A percentile compares a stretch with the other conserved stretches of the same genome.
Conservation (phyloP, 345 rosid genomes). For the Sonneratia alba region DNA sequence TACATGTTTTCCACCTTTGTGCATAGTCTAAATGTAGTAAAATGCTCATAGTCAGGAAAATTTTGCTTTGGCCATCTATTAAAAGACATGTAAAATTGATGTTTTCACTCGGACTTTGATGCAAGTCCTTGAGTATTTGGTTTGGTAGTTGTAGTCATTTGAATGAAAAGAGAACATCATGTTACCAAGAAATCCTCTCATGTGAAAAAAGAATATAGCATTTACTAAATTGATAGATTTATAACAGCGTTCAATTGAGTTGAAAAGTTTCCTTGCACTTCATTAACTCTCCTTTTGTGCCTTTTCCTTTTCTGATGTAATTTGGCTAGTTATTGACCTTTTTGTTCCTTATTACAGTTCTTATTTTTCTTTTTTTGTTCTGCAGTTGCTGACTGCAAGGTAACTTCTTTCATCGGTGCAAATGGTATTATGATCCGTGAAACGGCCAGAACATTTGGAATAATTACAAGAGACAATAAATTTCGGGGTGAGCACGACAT, state of each 20-base stretch:
- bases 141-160: neutral
- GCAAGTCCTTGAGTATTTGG: neutral
- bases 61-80: neutral
- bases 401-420: slow-evolving; percentile 49
- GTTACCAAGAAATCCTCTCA: neutral
- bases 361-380: slow-evolving; percentile 8
- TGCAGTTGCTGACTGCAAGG: slow-evolving; percentile 69
- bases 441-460: slow-evolving; percentile 81
- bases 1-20: neutral
- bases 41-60: neutral
- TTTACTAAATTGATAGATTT: neutral
- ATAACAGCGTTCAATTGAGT: neutral
- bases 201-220: neutral
- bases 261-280: neutral
- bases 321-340: neutral
- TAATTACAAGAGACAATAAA: slow-evolving; percentile 54
- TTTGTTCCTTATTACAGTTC: neutral
- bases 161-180: neutral
- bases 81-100: neutral
- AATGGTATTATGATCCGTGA: slow-evolving; percentile 83
- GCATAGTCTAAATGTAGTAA: neutral
- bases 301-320: neutral
- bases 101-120: neutral
- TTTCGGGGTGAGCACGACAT: slow-evolving; percentile 35
- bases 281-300: neutral